These are phyloP conservation scores for Lepiota brunneoincarnata DNA, from an alignment of 768 basidiomycete genomes.

Conservation along the genomic window DNA sequence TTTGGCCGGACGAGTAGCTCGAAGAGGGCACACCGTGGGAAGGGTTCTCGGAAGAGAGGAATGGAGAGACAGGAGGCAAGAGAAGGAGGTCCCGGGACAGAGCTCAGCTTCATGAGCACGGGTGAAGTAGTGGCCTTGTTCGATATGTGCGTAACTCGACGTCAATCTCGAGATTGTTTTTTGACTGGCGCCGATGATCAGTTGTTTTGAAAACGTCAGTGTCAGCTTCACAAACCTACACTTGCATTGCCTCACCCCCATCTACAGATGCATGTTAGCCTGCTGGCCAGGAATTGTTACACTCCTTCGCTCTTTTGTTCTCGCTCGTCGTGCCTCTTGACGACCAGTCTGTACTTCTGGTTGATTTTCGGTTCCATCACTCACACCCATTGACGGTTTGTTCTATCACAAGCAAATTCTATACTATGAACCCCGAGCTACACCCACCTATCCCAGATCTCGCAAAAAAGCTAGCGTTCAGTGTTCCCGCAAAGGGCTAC, in stretches of 20 bases:
- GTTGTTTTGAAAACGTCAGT: constrained; percentile 76
- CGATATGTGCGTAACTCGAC: constrained; percentile 62
- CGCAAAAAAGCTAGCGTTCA: constrained; percentile 86
- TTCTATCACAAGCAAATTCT: constrained; percentile 92
- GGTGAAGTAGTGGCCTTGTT: constrained; percentile 93
- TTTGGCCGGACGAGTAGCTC: too few species aligned
- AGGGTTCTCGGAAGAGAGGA: too few species aligned
- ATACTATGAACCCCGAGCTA: constrained; percentile 76
- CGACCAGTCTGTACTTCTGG: constrained; percentile 64
- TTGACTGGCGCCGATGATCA: constrained; percentile 24
- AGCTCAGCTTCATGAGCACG: constrained; percentile 79
- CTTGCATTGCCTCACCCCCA: constrained; percentile 7
- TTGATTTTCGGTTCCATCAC: constrained; percentile 1
- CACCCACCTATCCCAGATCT: constrained; percentile 77
- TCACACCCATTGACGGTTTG: constrained; percentile 58
- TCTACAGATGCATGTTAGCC: constrained; percentile 70
- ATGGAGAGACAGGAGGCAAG: too few species aligned
- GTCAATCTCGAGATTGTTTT: constrained; percentile 8
- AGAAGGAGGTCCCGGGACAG: too few species aligned
- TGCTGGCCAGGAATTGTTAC: constrained; percentile 87
- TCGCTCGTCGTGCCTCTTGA: constrained; percentile 91
- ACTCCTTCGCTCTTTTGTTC: constrained; percentile 93
- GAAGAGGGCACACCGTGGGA: too few species aligned
- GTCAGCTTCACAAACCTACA: constrained; percentile 36
- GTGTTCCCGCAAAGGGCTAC: constrained; percentile 80